Base-by-base conservation (phyloP, 164 flowering plant genomes). In the Stephania japonica region DNA sequence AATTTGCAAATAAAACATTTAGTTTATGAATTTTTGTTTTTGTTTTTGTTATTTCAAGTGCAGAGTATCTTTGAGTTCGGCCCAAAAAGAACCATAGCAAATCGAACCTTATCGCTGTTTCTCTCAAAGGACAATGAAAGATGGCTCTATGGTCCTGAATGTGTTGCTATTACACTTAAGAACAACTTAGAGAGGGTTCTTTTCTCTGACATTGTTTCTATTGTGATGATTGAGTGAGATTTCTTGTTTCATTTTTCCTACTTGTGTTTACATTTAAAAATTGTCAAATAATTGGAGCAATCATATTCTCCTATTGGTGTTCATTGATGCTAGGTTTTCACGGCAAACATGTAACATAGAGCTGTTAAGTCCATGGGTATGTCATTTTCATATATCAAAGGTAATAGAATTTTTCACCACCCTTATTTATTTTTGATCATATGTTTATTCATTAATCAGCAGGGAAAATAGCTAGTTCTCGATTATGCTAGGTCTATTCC, bases 51-150 rank as follows among this genome's bases (percentile, higher is more conserved):
- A 32, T 32, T 32, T 32, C 38, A 32, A 32, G 38, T 75, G 59
- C 91, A 94, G 98, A 87, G 81, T 73, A 82, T 87, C 9, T 73
- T 95, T 80, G 93, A 89, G 70, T 87, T 87, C 67, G 93, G 97
- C 42, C 74, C 78, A 24, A 89, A 77, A 47, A 89, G 78, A 78
- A 74, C 70, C 11, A 72, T 67, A 21, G 80, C 70, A 9, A 69
- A 78, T 68, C 87, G 78, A 78, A 88, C 89, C n/a, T 79, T 83
- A 62, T 84, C 97, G 4, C 77, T 95, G 23, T 90, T 78, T 80
- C 81, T 95, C 64, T 93, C 98, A 7, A 77, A 83, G 79, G 85
- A 84, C 75, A 89, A 88, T 47, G 78, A 79, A 62, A 88, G 81
- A 80, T 78, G 77, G 79, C 81, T 77, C 62, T 82, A 90, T 79